These are phyloP conservation scores for Thelonectria rubi DNA, from an alignment of 2,329 filamentous ascomycete genomes.

Conservation along the genomic window DNA sequence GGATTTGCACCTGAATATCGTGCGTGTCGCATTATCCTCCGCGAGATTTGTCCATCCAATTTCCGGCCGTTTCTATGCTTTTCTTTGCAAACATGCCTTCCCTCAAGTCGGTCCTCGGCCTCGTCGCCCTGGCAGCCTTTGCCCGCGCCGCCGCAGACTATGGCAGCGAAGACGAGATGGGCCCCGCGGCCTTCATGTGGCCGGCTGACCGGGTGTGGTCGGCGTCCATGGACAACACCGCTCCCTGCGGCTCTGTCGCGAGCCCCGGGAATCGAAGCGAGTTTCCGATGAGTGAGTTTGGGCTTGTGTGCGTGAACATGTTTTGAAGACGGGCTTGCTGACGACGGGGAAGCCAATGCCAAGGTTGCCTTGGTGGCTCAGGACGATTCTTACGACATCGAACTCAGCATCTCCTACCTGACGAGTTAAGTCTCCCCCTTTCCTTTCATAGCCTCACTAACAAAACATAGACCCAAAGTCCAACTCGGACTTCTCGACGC, in stretches of 20 bases:
- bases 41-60: conserved; percentile 7
- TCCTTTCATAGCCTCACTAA: neutral
- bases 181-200: conserved; percentile 69
- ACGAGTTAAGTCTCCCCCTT: conserved; percentile 51
- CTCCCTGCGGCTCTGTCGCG: conserved; percentile 64
- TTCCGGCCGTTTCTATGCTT: conserved; percentile 5
- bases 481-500: conserved; percentile 52
- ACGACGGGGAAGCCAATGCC: conserved; percentile 57
- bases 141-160: conserved; percentile 24
- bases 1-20: neutral
- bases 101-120: conserved; percentile 30
- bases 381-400: conserved; percentile 63
- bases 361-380: conserved; percentile 64
- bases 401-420: conserved; percentile 62
- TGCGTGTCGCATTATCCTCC: conserved; percentile 1
- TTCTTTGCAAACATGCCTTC: conserved; percentile 27
- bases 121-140: conserved; percentile 26
- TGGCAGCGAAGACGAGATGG: conserved; percentile 47
- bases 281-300: conserved; percentile 61
- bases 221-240: conserved; percentile 62
- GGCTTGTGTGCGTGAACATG: neutral
- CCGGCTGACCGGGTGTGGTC: conserved; percentile 66
- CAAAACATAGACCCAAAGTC: conserved; percentile 48
- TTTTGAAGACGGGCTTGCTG: neutral
- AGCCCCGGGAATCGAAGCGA: conserved; percentile 59